phyloP scores from a whole-genome alignment of 768 basidiomycete species.

The Lactarius hatsudake region DNA sequence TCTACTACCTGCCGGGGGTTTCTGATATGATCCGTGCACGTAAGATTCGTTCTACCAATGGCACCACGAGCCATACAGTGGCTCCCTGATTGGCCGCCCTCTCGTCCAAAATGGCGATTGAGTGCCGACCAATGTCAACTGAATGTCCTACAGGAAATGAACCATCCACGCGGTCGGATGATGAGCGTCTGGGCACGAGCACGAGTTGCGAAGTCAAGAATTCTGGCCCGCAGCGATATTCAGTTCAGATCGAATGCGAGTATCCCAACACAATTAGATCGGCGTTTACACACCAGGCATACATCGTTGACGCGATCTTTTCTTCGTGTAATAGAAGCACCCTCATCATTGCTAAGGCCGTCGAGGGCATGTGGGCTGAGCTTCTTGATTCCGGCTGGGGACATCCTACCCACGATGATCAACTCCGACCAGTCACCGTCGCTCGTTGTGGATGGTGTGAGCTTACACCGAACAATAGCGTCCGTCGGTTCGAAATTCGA shows the following conservation, averaged over 20 bases:
- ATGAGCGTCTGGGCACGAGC: background rate
- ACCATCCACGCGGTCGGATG: background rate
- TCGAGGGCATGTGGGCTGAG: background rate
- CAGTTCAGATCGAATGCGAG: background rate
- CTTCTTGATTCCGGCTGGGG: background rate
- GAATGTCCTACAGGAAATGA: background rate
- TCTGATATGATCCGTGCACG: background rate
- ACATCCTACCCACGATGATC: background rate
- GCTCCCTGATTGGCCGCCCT: background rate
- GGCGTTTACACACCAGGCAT: background rate
- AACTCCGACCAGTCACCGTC: background rate
- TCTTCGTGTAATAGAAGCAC: background rate
- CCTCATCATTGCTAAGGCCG: background rate
- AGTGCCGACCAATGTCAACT: background rate
- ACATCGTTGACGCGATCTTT: background rate
- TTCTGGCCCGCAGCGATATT: background rate
- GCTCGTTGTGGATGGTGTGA: background rate
- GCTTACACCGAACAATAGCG: background rate
- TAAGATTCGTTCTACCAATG: background rate
- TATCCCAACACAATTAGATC: background rate
- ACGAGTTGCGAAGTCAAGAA: background rate
- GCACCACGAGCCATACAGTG: background rate
- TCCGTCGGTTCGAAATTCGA: slow-evolving; percentile 2
- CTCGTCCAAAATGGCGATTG: background rate
- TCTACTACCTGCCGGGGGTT: background rate